Evolutionary conservation across 108 stramenopile species (phyloP).

Genomic region (Poteriospumella lacustris): DNA sequence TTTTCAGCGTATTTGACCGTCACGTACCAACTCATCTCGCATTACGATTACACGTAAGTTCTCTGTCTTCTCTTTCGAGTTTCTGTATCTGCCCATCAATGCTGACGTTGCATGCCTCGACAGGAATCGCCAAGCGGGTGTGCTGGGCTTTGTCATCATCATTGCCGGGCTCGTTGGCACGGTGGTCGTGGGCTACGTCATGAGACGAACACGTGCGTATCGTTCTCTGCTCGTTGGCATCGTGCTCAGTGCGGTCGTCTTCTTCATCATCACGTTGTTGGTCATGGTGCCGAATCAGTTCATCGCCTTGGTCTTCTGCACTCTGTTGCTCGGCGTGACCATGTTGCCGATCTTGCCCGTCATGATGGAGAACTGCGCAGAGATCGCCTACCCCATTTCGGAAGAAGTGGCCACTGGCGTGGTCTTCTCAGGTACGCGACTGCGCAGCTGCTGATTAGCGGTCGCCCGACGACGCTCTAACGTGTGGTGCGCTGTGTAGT

Average conservation of each 20-base stretch:
- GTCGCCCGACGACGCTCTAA: too few relatives aligned
- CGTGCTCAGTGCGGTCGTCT: not conserved
- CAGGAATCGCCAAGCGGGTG: constrained; percentile 34
- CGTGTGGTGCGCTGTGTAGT: too few relatives aligned
- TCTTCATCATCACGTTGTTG: not conserved
- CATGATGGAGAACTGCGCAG: not conserved
- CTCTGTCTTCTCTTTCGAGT: too few relatives aligned
- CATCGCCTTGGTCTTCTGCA: too few relatives aligned
- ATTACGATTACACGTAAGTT: too few relatives aligned
- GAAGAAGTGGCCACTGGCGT: not conserved
- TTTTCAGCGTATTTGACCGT: too few relatives aligned
- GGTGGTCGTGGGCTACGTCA: constrained; percentile 10
- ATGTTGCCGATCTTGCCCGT: not conserved
- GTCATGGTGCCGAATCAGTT: too few relatives aligned
- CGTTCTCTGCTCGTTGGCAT: not conserved
- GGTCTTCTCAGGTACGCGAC: not conserved
- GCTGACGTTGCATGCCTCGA: too few relatives aligned
- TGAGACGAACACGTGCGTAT: not conserved
- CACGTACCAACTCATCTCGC: too few relatives aligned
- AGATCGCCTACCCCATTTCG: not conserved
- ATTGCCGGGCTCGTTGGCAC: constrained; percentile 36
- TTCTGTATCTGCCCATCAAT: too few relatives aligned
- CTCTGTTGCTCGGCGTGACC: not conserved
- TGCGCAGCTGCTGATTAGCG: too few relatives aligned
- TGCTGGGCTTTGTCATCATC: constrained; percentile 35